These are phyloP conservation scores for Hyaloscypha finlandica DNA, from an alignment of 495 filamentous ascomycete genomes.

Conservation along the genomic window DNA sequence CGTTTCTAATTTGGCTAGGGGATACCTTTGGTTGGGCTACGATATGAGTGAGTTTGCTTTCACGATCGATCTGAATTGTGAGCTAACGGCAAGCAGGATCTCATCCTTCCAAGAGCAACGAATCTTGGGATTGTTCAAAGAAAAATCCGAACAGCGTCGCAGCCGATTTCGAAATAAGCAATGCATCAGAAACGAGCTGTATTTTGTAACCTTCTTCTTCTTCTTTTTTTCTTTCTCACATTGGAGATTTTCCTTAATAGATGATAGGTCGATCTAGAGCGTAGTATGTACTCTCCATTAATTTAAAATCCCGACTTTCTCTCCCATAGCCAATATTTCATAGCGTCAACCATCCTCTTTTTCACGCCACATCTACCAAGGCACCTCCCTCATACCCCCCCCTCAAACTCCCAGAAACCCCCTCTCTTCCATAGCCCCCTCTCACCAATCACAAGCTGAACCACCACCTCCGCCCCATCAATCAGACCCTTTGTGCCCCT, in stretches of 20 bases:
- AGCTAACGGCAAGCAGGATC: constrained; percentile 11
- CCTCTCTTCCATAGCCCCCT: constrained; percentile 32
- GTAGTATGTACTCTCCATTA: too few relatives aligned
- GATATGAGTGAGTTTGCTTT: constrained; percentile 25
- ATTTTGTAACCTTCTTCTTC: too few relatives aligned
- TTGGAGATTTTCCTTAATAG: too few relatives aligned
- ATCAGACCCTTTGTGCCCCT: constrained; percentile 35
- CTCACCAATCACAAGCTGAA: constrained; percentile 34
- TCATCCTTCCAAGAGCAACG: not conserved
- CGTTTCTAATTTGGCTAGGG: constrained; percentile 27
- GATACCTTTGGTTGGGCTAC: constrained; percentile 36
- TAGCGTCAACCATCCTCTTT: too few relatives aligned
- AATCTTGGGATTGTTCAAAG: not conserved
- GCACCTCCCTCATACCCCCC: constrained; percentile 39
- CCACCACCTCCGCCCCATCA: constrained; percentile 40
- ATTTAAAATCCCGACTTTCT: too few relatives aligned
- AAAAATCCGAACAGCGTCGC: not conserved
- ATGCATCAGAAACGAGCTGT: too few relatives aligned
- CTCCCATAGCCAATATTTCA: too few relatives aligned
- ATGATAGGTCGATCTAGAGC: too few relatives aligned
- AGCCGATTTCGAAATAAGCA: not conserved
- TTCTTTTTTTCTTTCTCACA: too few relatives aligned
- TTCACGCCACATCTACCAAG: constrained; percentile 32
- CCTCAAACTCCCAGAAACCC: constrained; percentile 39
- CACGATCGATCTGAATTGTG: constrained; percentile 4